These are phyloP conservation scores for Papilionanthe hybrid DNA, from an alignment of 116 monocot species.

Conservation along the genomic window DNA sequence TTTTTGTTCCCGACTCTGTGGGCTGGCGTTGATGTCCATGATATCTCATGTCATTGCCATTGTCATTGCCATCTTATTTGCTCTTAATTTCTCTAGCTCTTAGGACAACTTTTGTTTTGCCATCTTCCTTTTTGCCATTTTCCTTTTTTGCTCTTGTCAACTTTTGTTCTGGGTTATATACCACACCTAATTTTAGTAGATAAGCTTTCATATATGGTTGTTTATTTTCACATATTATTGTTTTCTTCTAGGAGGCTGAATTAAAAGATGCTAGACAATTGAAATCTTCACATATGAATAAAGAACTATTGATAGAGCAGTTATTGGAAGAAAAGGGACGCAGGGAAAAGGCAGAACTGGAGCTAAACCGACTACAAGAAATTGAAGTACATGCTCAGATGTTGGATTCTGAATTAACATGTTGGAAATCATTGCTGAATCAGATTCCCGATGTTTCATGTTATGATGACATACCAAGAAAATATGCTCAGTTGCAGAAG, in stretches of 20 bases:
- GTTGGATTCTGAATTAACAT: constrained; percentile 57
- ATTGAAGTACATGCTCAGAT: constrained; percentile 45
- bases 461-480: constrained; percentile 63
- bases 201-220: neutral
- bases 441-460: constrained; percentile 75
- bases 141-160: neutral
- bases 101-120: no score
- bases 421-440: constrained; percentile 66
- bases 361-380: constrained; percentile 59
- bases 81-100: no score
- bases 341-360: constrained; percentile 71
- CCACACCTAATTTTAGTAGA: neutral
- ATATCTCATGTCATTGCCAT: no score
- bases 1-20: no score
- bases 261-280: constrained; percentile 79
- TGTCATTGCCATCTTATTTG: no score
- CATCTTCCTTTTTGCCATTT: no score
- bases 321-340: constrained; percentile 64
- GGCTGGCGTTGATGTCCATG: no score
- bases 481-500: constrained; percentile 67
- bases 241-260: constrained; percentile 65
- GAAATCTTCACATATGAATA: constrained; percentile 64
- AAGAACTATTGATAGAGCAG: constrained; percentile 78
- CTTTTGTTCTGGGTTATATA: neutral
- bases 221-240: neutral